These are phyloP conservation scores for Rhododendron williamsianum DNA, from an alignment of 148 eudicot species.

Conservation along the genomic window DNA sequence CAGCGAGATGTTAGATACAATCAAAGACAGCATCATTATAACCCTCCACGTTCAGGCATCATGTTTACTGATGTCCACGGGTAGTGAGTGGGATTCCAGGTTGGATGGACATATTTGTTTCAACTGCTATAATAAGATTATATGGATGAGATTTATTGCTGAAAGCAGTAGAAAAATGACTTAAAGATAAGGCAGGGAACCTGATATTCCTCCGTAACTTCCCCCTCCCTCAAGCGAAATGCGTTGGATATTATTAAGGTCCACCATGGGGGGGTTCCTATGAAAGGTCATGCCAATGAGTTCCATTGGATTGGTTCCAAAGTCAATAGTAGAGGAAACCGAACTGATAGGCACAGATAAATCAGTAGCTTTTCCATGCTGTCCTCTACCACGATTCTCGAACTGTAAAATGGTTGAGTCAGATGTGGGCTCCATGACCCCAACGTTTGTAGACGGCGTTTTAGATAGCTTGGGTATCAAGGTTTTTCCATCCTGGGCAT, in stretches of 20 bases:
- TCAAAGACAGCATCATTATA: conserved; percentile 3
- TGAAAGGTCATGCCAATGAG: conserved; percentile 43
- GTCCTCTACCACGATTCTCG: conserved; percentile 16
- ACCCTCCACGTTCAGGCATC: background rate
- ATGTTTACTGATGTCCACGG: background rate
- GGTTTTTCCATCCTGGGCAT: conserved; percentile 7
- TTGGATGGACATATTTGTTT: background rate
- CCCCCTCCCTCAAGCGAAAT: conserved; percentile 14
- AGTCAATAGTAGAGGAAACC: conserved; percentile 10
- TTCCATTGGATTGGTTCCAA: conserved; percentile 22
- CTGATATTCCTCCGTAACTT: conserved; percentile 32
- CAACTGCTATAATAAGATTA: background rate
- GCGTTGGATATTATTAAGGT: conserved; percentile 7
- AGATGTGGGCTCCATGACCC: conserved; percentile 18
- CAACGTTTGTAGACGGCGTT: conserved; percentile 14
- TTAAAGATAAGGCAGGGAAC: conserved; percentile 17
- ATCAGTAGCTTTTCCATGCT: background rate
- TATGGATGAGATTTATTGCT: background rate
- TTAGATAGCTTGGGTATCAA: conserved; percentile 10
- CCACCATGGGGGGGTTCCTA: conserved; percentile 48
- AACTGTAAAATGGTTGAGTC: conserved; percentile 13
- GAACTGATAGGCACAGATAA: conserved; percentile 8
- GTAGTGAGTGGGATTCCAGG: background rate
- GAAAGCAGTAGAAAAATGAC: background rate
- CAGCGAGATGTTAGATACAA: background rate